Percentiles rank a stretch among this genome's conserved stretches.
Evolutionary conservation across 108 stramenopile species (phyloP).

Genomic region (Conticribra weissflogii): DNA sequence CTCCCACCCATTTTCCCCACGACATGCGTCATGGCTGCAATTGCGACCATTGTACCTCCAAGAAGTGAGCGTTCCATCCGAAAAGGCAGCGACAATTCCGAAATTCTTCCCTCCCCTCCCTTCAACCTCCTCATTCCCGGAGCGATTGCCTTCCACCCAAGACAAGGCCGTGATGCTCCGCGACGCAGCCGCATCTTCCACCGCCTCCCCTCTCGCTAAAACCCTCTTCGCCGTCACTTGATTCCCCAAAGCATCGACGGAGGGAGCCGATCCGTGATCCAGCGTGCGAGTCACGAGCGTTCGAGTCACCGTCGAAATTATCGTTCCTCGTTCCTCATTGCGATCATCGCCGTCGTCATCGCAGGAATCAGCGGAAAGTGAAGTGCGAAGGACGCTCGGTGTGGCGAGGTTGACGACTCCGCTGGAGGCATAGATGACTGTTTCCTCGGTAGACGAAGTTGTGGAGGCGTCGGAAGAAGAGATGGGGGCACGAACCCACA

Average conservation of each 20-base stretch:
- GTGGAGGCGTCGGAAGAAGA: neutral
- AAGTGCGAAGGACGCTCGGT: too few species aligned
- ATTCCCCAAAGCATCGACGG: neutral
- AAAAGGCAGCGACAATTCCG: constrained; percentile 64
- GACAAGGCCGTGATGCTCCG: constrained; percentile 24
- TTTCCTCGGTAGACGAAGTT: constrained; percentile 4
- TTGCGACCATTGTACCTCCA: constrained; percentile 38
- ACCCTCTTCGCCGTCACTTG: constrained; percentile 6
- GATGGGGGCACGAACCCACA: constrained; percentile 47
- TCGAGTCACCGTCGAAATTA: constrained; percentile 12
- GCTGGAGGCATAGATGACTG: constrained; percentile 33
- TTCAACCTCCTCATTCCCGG: too few species aligned
- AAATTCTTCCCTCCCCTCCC: neutral
- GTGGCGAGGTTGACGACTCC: constrained; percentile 29
- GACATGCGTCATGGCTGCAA: neutral
- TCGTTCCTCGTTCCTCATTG: too few species aligned
- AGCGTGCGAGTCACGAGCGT: constrained; percentile 31
- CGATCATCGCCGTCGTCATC: too few species aligned
- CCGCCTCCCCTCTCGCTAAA: constrained; percentile 38
- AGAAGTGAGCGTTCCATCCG: constrained; percentile 76
- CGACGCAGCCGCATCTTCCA: constrained; percentile 27
- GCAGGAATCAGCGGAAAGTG: too few species aligned
- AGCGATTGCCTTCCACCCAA: constrained; percentile 13
- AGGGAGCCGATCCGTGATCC: constrained; percentile 1
- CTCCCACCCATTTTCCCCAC: constrained; percentile 15